Evolutionary conservation across 2,329 filamentous ascomycete species (phyloP).

Genomic region (Nigrospora sphaerica): DNA sequence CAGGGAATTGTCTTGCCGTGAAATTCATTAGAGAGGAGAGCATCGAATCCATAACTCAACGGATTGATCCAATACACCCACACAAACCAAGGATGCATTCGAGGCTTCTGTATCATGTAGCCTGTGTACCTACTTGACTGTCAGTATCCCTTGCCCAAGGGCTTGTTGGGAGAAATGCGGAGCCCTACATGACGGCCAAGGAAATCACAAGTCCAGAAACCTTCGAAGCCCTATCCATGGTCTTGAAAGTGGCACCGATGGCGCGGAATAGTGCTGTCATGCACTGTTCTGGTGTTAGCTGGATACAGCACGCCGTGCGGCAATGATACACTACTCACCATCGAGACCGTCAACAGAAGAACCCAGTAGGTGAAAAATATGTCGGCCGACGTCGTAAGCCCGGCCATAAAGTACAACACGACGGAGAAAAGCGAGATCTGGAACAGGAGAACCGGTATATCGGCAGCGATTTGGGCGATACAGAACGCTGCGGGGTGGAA

Average conservation of each 20-base stretch:
- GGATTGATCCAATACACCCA: conserved; percentile 64
- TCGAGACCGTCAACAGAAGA: background rate
- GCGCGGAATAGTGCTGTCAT: conserved; percentile 37
- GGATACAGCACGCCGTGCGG: too few species aligned
- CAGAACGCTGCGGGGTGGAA: conserved; percentile 55
- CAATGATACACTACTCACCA: background rate
- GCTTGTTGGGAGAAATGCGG: background rate
- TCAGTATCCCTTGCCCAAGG: background rate
- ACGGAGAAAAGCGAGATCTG: conserved; percentile 53
- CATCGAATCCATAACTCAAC: conserved; percentile 58
- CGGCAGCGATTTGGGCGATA: conserved; percentile 20
- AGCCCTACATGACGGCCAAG: conserved; percentile 52
- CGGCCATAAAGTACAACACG: conserved; percentile 55
- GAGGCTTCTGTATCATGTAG: conserved; percentile 51
- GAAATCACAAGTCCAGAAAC: conserved; percentile 44
- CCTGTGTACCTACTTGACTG: conserved; percentile 51
- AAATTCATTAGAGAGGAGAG: conserved; percentile 48
- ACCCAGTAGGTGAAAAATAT: background rate
- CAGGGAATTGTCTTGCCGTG: conserved; percentile 43
- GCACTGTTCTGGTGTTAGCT: background rate
- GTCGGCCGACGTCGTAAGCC: conserved; percentile 10
- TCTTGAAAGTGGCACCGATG: conserved; percentile 38
- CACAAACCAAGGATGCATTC: conserved; percentile 63
- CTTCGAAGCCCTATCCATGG: conserved; percentile 35
- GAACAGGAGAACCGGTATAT: conserved; percentile 49